These are phyloP conservation scores for Gynochthodes officinalis DNA, from an alignment of 257 asterid genomes.

Conservation along the genomic window DNA sequence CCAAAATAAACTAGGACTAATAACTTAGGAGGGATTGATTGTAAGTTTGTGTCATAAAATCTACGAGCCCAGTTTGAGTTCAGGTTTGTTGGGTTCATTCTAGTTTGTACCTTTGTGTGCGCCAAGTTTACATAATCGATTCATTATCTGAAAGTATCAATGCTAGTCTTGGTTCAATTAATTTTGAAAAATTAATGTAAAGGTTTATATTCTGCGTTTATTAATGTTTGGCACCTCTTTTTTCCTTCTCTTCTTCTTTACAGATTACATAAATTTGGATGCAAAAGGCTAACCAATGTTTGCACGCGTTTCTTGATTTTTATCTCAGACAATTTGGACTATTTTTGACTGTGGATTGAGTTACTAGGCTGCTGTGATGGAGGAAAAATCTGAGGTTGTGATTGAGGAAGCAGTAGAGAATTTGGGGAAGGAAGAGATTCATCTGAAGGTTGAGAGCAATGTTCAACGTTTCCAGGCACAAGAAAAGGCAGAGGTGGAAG, in stretches of 20 bases:
- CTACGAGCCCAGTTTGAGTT: neutral
- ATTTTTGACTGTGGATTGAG: neutral
- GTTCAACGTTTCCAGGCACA: conserved; percentile 31
- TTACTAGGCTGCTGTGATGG: conserved; percentile 25
- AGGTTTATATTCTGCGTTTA: neutral
- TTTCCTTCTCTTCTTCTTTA: neutral
- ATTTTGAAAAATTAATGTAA: neutral
- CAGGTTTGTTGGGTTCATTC: neutral
- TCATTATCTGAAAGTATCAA: neutral
- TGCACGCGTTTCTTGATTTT: neutral
- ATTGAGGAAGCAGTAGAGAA: conserved; percentile 25
- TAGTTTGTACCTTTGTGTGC: neutral
- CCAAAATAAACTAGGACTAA: neutral
- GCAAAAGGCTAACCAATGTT: neutral
- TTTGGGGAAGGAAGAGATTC: conserved; percentile 47
- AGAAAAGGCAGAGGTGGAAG: conserved; percentile 39
- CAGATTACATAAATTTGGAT: neutral
- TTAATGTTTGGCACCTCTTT: neutral
- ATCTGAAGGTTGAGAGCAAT: conserved; percentile 41
- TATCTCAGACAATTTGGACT: neutral
- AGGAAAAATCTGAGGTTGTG: conserved; percentile 25
- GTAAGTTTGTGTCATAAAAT: neutral
- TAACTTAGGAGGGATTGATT: neutral
- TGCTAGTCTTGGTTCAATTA: neutral
- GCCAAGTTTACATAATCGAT: neutral